These are phyloP conservation scores for Sporisorium graminicola DNA, from an alignment of 1,284 basidiomycete species.

Conservation along the genomic window DNA sequence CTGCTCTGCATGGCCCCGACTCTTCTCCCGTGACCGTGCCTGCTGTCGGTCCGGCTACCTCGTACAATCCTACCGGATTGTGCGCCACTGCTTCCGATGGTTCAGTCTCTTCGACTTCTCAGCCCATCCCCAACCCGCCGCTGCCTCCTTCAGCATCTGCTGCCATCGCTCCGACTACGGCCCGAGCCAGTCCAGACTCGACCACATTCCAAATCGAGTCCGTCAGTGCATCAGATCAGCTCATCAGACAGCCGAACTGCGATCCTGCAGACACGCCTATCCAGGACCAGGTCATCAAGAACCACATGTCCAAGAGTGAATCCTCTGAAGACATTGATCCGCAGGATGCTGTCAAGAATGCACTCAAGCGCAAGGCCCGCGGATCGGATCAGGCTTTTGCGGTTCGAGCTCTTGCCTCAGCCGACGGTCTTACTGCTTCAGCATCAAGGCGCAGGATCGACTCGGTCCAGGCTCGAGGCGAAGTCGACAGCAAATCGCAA, in stretches of 20 bases:
- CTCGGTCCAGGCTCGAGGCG: neutral
- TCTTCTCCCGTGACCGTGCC: conserved; percentile 42
- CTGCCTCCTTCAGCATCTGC: conserved; percentile 4
- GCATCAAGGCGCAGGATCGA: conserved; percentile 21
- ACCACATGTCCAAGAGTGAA: conserved; percentile 10
- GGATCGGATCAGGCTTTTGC: conserved; percentile 25
- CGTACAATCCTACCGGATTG: conserved; percentile 26
- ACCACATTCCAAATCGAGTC: conserved; percentile 25
- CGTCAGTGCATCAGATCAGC: conserved; percentile 20
- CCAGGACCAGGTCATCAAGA: conserved; percentile 17
- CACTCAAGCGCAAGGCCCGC: conserved; percentile 33
- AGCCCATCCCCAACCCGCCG: conserved; percentile 7
- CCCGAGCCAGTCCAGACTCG: conserved; percentile 12
- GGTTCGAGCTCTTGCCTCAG: neutral
- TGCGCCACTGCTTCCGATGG: conserved; percentile 14
- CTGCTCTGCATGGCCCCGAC: neutral
- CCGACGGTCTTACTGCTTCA: conserved; percentile 1
- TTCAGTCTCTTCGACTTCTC: conserved; percentile 7
- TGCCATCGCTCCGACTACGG: conserved; percentile 25
- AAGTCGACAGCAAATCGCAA: conserved; percentile 12
- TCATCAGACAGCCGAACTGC: conserved; percentile 17
- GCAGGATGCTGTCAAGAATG: conserved; percentile 30
- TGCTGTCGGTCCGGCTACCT: conserved; percentile 8
- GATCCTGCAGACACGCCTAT: conserved; percentile 11
- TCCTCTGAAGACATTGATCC: conserved; percentile 37